Conservation (phyloP, 768 basidiomycete species). For the Termitomyces titanicus region DNA sequence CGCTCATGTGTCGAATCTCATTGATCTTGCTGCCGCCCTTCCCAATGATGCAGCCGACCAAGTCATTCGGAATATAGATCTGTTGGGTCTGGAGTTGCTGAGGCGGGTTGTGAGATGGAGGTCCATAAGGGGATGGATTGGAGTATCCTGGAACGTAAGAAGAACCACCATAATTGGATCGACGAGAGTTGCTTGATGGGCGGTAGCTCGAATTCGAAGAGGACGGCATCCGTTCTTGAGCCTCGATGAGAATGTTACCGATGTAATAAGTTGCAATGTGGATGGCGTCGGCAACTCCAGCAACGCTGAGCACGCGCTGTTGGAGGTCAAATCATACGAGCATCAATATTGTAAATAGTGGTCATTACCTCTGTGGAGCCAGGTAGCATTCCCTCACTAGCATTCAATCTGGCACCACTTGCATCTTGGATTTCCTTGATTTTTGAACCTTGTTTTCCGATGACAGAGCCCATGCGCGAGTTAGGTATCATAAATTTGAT, state of each 20-base stretch:
- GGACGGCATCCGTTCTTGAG: constrained; percentile 80
- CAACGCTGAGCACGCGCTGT: constrained; percentile 95
- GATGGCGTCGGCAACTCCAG: constrained; percentile 97
- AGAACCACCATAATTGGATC: constrained; percentile 43
- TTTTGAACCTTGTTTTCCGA: constrained; percentile 95
- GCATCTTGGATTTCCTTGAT: constrained; percentile 99
- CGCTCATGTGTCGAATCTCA: constrained; percentile 93
- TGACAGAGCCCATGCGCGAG: constrained; percentile 98
- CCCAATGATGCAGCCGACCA: constrained; percentile 97
- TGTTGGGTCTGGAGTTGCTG: constrained; percentile 92
- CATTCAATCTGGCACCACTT: constrained; percentile 92
- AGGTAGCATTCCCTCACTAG: constrained; percentile 97
- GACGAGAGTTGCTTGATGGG: constrained; percentile 57
- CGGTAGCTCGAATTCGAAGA: constrained; percentile 63
- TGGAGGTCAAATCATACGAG: constrained; percentile 14
- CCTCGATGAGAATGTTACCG: constrained; percentile 94
- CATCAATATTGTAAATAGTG: neutral
- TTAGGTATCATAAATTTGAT: constrained; percentile 99
- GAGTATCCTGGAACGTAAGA: constrained; percentile 72
- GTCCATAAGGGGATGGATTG: constrained; percentile 42
- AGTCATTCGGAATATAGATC: constrained; percentile 96
- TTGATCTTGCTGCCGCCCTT: constrained; percentile 99
- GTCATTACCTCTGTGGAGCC: constrained; percentile 94
- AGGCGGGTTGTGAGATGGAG: constrained; percentile 53
- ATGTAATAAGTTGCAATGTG: constrained; percentile 99